Evolutionary conservation across 2,329 filamentous ascomycete genomes (phyloP), one percentile per base, ranked within the genome.

Genomic region (Fusarium sp.): DNA sequence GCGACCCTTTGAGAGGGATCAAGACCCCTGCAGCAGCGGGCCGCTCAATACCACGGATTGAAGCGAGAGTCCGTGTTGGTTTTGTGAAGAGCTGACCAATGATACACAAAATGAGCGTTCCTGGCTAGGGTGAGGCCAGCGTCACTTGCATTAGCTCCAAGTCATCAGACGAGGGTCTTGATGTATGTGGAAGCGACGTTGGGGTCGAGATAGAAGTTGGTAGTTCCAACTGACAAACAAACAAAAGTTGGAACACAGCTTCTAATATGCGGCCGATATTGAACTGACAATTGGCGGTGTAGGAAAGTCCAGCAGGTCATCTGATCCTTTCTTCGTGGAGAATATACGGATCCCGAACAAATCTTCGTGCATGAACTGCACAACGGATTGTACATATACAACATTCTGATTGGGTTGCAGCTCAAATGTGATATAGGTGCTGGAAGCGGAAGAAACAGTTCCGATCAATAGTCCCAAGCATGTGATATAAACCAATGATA

Each of bases 141-240:
- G 72, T 74, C 72, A 74, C 72, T 71, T 64, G 72, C 72, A 74
- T 74, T 69, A 74, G 72, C 49, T 65, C 68, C 55, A n/a, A 69
- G 68, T 68, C 63, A 66, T 71, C 56, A 64, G 68, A 62, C 59
- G 64, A 62, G 68, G 68, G 55, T 68, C 49, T 40, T 41, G 23
- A 30, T 55, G 47, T 42, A 45, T 45, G 40, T 47, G 54, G 21
- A 46, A 65, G 62, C 54, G 68, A 59, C 54, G 47, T 55, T 50
- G 41, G 28, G 40, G 47, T 51, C 42, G 20, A 64, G 46, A 21
- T 23, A 27, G 23, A 55, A 55, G 18, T 21, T 27, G 27, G 43
- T 20, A 46, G 25, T 18, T 55, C 14, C n/a, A 43, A 37, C n/a
- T 54, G 28, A 27, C 21, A 27, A 55, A 30, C 40, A 43, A 10